Conservation (phyloP, 2,329 filamentous ascomycete genomes). For the Fusarium denticulatum region DNA sequence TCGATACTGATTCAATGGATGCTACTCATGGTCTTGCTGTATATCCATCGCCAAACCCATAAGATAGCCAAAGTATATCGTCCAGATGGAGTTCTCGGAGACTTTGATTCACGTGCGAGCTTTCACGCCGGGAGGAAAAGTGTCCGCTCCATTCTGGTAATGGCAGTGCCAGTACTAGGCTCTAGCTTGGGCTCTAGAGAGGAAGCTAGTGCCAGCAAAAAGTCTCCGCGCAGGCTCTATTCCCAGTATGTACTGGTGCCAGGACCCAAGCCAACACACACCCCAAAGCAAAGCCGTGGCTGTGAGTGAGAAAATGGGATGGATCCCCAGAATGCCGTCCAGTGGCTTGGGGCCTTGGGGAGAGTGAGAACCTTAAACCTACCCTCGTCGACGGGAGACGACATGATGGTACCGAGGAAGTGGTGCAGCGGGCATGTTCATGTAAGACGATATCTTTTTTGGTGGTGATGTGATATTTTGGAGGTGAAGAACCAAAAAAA, state of each 20-base stretch:
- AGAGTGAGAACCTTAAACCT: conserved; percentile 46
- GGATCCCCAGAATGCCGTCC: conserved; percentile 30
- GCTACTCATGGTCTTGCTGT: background rate
- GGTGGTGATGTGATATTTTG: background rate
- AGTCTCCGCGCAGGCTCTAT: conserved; percentile 17
- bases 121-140: background rate
- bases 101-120: background rate
- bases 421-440: conserved; percentile 1
- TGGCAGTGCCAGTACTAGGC: conserved; percentile 15
- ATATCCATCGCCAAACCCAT: background rate
- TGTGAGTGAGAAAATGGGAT: conserved; percentile 15
- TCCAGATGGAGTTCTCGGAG: conserved; percentile 4
- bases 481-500: background rate
- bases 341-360: conserved; percentile 37
- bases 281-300: conserved; percentile 10
- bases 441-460: background rate
- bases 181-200: background rate
- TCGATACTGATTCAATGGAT: background rate
- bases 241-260: background rate
- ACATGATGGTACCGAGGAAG: conserved; percentile 24
- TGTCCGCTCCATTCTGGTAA: conserved; percentile 28
- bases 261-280: conserved; percentile 5
- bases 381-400: conserved; percentile 35
- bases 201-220: conserved; percentile 4
- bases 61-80: background rate